A percentile compares a stretch with the other conserved stretches of the same genome.
These are phyloP conservation scores for Phytopythium delawarense DNA, from an alignment of 352 stramenopile genomes.

Conservation along the genomic window DNA sequence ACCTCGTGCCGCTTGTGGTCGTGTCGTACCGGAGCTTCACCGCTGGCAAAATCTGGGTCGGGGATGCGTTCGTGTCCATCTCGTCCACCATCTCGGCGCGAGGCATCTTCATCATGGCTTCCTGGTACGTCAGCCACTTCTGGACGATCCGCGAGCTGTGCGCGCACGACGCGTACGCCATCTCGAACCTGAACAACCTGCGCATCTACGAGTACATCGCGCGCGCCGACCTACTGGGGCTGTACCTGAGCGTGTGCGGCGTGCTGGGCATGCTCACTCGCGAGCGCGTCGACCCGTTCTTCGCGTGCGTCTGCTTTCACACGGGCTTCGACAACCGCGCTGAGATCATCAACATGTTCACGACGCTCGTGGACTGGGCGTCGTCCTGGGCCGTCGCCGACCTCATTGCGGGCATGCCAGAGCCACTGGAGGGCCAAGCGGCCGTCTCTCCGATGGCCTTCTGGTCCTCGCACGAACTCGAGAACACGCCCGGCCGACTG, in stretches of 20 bases:
- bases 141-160: slow-evolving; percentile 48
- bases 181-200: slow-evolving; percentile 40
- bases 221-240: slow-evolving; percentile 24
- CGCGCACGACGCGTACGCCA: slow-evolving; percentile 58
- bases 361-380: slow-evolving; percentile 11
- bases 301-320: slow-evolving; percentile 26
- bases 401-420: slow-evolving; percentile 7
- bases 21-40: slow-evolving; percentile 26
- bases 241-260: slow-evolving; percentile 25
- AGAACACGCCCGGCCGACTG: slow-evolving; percentile 9
- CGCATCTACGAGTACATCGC: slow-evolving; percentile 30
- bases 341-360: slow-evolving; percentile 13
- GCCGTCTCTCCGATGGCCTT: slow-evolving; percentile 27
- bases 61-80: slow-evolving; percentile 33
- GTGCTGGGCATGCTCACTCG: slow-evolving; percentile 20
- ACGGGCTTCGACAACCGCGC: slow-evolving; percentile 18
- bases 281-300: slow-evolving; percentile 28
- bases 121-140: slow-evolving; percentile 28
- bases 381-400: slow-evolving; percentile 11
- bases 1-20: slow-evolving; percentile 23
- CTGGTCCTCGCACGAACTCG: slow-evolving; percentile 20
- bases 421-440: slow-evolving; percentile 15
- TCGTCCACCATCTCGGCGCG: slow-evolving; percentile 18
- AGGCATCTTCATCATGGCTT: slow-evolving; percentile 17
- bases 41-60: slow-evolving; percentile 34